Evolutionary conservation across 495 filamentous ascomycete species (phyloP).

Genomic region (Physcia stellaris): DNA sequence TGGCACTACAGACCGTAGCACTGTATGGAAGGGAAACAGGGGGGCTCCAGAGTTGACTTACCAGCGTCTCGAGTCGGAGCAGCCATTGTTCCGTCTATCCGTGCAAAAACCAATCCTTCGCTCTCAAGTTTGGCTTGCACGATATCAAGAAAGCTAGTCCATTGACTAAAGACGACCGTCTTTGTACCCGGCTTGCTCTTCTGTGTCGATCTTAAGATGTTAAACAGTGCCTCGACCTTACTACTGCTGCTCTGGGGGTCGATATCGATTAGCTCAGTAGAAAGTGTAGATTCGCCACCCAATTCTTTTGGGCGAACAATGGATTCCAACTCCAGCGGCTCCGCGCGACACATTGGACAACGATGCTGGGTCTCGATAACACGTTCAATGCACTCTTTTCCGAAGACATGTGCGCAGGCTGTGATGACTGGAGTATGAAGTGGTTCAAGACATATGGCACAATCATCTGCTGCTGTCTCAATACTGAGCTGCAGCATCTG

Average conservation of each 20-base stretch:
- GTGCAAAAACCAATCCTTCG: slow-evolving; percentile 47
- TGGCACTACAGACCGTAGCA: too few relatives aligned
- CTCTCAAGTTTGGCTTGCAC: slow-evolving; percentile 56
- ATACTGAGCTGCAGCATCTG: slow-evolving; percentile 66
- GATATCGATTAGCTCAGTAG: slow-evolving; percentile 32
- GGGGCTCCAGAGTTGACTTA: too few relatives aligned
- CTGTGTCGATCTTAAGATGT: slow-evolving; percentile 62
- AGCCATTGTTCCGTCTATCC: slow-evolving; percentile 76
- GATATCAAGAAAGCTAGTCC: slow-evolving; percentile 79
- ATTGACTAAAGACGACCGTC: slow-evolving; percentile 84
- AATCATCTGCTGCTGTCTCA: slow-evolving; percentile 72
- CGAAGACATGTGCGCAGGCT: slow-evolving; percentile 75
- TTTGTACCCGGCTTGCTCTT: slow-evolving; percentile 57
- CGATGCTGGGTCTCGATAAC: slow-evolving; percentile 70
- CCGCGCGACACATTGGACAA: slow-evolving; percentile 79
- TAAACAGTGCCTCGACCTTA: slow-evolving; percentile 72
- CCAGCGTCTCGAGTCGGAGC: slow-evolving; percentile 52
- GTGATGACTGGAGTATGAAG: slow-evolving; percentile 73
- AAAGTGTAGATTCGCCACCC: slow-evolving; percentile 35
- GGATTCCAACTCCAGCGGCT: slow-evolving; percentile 40
- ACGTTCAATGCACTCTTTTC: slow-evolving; percentile 57
- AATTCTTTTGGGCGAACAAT: slow-evolving; percentile 53
- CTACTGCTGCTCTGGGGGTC: slow-evolving; percentile 56
- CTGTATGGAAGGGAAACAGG: too few relatives aligned
- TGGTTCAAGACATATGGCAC: slow-evolving; percentile 66